A percentile compares a stretch with the other conserved stretches of the same genome.
These are phyloP conservation scores for Cercospora citrullina DNA, from an alignment of 2,329 filamentous ascomycete genomes.

Conservation along the genomic window DNA sequence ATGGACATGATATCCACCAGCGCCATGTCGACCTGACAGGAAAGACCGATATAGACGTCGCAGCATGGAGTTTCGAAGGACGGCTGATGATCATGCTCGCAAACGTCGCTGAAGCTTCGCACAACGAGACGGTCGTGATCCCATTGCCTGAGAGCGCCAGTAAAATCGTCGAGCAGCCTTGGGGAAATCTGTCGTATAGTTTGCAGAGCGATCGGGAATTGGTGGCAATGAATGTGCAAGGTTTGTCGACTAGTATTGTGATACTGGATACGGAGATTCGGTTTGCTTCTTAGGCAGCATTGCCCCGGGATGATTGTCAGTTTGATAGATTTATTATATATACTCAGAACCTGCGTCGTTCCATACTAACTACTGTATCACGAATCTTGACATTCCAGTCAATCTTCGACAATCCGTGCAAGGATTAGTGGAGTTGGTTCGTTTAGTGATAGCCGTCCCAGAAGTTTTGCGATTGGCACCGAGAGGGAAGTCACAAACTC, in stretches of 20 bases:
- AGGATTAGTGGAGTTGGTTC: neutral
- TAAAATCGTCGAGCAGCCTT: constrained; percentile 26
- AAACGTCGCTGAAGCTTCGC: constrained; percentile 21
- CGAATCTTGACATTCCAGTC: neutral
- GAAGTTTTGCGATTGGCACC: neutral
- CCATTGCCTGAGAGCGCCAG: constrained; percentile 23
- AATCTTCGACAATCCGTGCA: neutral
- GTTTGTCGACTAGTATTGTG: constrained; percentile 30
- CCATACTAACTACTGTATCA: neutral
- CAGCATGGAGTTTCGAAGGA: constrained; percentile 27
- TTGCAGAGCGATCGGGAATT: constrained; percentile 19
- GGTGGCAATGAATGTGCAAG: constrained; percentile 19
- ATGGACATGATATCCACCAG: neutral
- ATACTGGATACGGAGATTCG: constrained; percentile 18
- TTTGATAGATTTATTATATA: too few species aligned
- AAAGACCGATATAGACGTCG: constrained; percentile 23
- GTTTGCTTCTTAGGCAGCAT: neutral
- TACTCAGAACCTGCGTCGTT: neutral
- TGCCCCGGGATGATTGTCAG: too few species aligned
- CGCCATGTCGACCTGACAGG: neutral
- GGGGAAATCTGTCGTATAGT: constrained; percentile 29
- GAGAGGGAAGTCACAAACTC: too few species aligned
- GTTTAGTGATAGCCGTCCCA: neutral
- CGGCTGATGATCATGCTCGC: constrained; percentile 30
- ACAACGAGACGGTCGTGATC: constrained; percentile 18